phyloP scores from a whole-genome alignment of 768 basidiomycete genomes.

The Naganishia randhawae region DNA sequence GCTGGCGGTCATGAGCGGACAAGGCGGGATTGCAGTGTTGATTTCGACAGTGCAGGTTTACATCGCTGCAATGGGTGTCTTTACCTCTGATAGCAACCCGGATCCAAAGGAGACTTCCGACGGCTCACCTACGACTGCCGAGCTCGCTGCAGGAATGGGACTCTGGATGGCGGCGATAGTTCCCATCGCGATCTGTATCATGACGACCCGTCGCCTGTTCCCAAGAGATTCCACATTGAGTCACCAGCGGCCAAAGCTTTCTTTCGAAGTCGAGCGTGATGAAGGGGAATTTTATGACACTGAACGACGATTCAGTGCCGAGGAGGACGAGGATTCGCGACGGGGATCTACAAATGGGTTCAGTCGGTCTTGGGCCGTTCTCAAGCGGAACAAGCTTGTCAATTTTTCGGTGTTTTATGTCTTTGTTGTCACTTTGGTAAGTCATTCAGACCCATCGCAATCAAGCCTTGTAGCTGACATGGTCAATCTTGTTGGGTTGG shows the following conservation, averaged over 20 bases:
- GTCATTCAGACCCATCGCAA: constrained; percentile 37
- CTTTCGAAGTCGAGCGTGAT: neutral
- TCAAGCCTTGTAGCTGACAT: neutral
- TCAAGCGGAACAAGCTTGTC: constrained; percentile 61
- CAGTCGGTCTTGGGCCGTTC: constrained; percentile 32
- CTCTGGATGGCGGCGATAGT: constrained; percentile 64
- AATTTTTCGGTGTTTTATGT: constrained; percentile 71
- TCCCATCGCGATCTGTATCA: constrained; percentile 61
- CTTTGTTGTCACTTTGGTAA: constrained; percentile 74
- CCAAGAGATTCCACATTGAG: neutral
- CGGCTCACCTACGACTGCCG: constrained; percentile 26
- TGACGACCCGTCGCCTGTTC: constrained; percentile 43
- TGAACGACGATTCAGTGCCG: constrained; percentile 20
- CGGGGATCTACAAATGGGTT: constrained; percentile 7
- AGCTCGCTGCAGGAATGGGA: constrained; percentile 61
- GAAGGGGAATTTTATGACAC: constrained; percentile 17
- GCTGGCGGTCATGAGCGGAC: constrained; percentile 72
- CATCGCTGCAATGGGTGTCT: constrained; percentile 50
- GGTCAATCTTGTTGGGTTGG: neutral
- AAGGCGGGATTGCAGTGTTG: constrained; percentile 77
- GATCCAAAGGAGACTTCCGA: constrained; percentile 35
- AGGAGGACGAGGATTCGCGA: constrained; percentile 25
- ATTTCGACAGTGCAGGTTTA: constrained; percentile 73
- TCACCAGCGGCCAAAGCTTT: constrained; percentile 1
- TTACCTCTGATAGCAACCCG: constrained; percentile 9